Conservation (phyloP, 768 basidiomycete genomes). For the Clitopilus passeckerianus region DNA sequence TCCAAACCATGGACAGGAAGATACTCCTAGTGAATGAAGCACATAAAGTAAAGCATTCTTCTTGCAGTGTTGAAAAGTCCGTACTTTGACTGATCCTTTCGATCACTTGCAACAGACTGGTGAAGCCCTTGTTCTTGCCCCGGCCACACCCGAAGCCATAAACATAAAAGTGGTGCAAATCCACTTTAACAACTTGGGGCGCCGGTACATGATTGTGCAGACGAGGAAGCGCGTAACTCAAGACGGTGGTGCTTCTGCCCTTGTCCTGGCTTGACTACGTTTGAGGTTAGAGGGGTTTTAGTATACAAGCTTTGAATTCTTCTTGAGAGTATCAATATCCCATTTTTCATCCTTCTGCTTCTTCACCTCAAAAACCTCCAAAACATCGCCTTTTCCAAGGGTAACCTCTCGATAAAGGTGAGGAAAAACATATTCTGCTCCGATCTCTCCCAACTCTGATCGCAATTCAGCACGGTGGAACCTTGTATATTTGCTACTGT, state of each 20-base stretch:
- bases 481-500: neutral
- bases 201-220: constrained; percentile 55
- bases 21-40: constrained; percentile 73
- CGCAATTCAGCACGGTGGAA: neutral
- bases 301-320: constrained; percentile 25
- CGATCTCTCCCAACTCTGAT: constrained; percentile 35
- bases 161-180: constrained; percentile 10
- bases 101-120: constrained; percentile 47
- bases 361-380: constrained; percentile 27
- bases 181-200: constrained; percentile 46
- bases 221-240: constrained; percentile 56
- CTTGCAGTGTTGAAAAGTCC: neutral
- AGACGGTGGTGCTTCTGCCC: constrained; percentile 62
- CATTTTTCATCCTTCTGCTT: constrained; percentile 20
- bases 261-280: constrained; percentile 28
- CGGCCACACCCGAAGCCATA: constrained; percentile 51
- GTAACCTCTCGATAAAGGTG: constrained; percentile 45
- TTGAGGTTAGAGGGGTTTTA: constrained; percentile 12
- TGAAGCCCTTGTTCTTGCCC: constrained; percentile 64
- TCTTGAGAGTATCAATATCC: constrained; percentile 17
- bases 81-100: too few relatives aligned
- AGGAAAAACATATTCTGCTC: constrained; percentile 44
- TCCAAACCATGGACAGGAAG: constrained; percentile 54
- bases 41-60: constrained; percentile 47
- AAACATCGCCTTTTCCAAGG: constrained; percentile 40